Evolutionary conservation across 2,329 filamentous ascomycete genomes (phyloP).

Genomic region (Venturia effusa): DNA sequence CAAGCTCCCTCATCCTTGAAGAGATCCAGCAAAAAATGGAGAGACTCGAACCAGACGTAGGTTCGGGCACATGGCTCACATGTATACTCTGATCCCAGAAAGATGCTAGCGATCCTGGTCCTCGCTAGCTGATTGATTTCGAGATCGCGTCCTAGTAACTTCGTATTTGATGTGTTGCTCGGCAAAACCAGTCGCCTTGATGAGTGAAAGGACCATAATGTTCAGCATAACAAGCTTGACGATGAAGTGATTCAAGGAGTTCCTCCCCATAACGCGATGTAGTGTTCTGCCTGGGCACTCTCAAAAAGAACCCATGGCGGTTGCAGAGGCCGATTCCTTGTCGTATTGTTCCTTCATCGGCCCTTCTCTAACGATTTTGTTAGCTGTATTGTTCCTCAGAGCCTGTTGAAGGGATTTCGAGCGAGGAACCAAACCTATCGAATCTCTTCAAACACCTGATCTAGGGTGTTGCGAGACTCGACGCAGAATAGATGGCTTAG

Average conservation of each 20-base stretch:
- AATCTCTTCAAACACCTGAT: not conserved
- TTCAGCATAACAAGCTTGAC: not conserved
- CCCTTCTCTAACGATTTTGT: not conserved
- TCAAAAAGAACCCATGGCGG: not conserved
- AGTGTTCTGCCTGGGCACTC: not conserved
- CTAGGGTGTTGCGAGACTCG: not conserved
- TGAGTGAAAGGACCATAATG: not conserved
- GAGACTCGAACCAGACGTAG: no score
- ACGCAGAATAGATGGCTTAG: not conserved
- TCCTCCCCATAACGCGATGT: not conserved
- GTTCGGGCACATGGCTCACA: no score
- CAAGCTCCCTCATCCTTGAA: no score
- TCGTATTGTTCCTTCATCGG: not conserved
- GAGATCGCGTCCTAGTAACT: not conserved
- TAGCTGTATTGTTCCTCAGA: not conserved
- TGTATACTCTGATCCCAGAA: no score
- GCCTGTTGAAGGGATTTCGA: not conserved
- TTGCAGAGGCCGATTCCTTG: not conserved
- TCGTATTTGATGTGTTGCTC: not conserved
- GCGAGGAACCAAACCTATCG: not conserved
- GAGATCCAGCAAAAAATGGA: no score
- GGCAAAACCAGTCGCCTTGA: not conserved
- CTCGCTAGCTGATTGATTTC: not conserved
- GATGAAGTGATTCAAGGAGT: not conserved
- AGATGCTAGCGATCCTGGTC: not conserved